phyloP scores from a whole-genome alignment of 768 basidiomycete genomes.

The Lyophyllum semitale region DNA sequence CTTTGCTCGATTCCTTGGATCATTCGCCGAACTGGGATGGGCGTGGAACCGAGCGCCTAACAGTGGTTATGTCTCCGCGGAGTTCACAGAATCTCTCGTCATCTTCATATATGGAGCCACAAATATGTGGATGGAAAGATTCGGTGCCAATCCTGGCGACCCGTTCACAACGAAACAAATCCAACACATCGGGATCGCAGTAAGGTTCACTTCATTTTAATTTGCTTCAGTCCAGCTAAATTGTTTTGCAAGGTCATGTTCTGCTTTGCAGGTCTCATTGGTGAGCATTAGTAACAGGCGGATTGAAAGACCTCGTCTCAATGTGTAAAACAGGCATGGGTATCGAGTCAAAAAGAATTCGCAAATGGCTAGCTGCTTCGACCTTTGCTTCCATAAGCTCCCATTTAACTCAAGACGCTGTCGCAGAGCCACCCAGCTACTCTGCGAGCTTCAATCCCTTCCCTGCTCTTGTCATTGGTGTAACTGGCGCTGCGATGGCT shows the following conservation, averaged over 20 bases:
- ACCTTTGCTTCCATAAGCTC: slow-evolving; percentile 36
- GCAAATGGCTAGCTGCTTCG: slow-evolving; percentile 72
- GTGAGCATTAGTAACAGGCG: slow-evolving; percentile 24
- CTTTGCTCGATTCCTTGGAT: slow-evolving; percentile 94
- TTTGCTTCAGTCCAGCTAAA: background rate
- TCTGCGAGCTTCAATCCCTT: slow-evolving; percentile 85
- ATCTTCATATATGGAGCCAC: slow-evolving; percentile 89
- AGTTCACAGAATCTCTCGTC: slow-evolving; percentile 75
- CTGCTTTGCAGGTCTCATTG: slow-evolving; percentile 89
- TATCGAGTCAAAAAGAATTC: slow-evolving; percentile 76
- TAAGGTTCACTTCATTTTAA: slow-evolving; percentile 29
- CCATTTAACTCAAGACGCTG: slow-evolving; percentile 37
- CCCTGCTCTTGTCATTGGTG: slow-evolving; percentile 90
- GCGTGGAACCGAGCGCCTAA: slow-evolving; percentile 84
- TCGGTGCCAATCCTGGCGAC: slow-evolving; percentile 78
- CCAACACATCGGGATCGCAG: slow-evolving; percentile 93
- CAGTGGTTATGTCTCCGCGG: slow-evolving; percentile 57
- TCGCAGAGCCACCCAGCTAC: slow-evolving; percentile 75
- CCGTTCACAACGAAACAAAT: slow-evolving; percentile 90
- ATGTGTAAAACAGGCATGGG: slow-evolving; percentile 53
- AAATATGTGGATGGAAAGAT: slow-evolving; percentile 97
- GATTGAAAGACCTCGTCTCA: background rate
- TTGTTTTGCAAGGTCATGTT: slow-evolving; percentile 71
- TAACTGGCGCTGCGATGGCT: slow-evolving; percentile 92
- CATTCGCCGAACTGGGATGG: slow-evolving; percentile 87